Percentiles rank a stretch among this genome's conserved stretches.
These are phyloP conservation scores for Epichloe brachyelytri DNA, from an alignment of 2,329 filamentous ascomycete species.

Conservation along the genomic window DNA sequence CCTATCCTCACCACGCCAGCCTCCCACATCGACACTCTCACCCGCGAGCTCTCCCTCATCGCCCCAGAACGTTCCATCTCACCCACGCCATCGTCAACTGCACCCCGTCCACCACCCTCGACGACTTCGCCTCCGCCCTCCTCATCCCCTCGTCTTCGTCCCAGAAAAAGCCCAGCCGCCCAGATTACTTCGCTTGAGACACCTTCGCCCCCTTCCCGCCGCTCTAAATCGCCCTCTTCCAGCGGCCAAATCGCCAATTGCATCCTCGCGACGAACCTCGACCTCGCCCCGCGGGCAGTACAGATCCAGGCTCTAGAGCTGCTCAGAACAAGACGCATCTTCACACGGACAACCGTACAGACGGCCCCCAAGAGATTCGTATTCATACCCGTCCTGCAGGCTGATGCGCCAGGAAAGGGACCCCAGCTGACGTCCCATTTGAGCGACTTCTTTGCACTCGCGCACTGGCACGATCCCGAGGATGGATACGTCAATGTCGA, in stretches of 20 bases:
- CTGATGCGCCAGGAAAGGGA: slow-evolving; percentile 27
- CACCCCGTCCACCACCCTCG: slow-evolving; percentile 57
- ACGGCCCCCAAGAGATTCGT: slow-evolving; percentile 66
- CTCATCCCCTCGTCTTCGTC: slow-evolving; percentile 27
- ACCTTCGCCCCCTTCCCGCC: slow-evolving; percentile 10
- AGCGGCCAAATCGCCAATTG: slow-evolving; percentile 57
- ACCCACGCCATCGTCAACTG: slow-evolving; percentile 60
- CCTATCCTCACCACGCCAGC: slow-evolving; percentile 70
- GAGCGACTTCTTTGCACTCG: slow-evolving; percentile 80
- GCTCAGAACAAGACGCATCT: slow-evolving; percentile 65
- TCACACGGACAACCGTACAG: slow-evolving; percentile 61
- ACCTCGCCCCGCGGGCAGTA: slow-evolving; percentile 58
- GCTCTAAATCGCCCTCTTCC: slow-evolving; percentile 17
- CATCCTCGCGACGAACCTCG: slow-evolving; percentile 68
- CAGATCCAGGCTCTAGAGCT: slow-evolving; percentile 75
- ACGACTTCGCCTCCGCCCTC: slow-evolving; percentile 66
- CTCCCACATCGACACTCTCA: slow-evolving; percentile 51
- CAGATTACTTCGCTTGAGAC: slow-evolving; percentile 18
- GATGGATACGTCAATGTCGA: slow-evolving; percentile 68
- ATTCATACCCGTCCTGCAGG: slow-evolving; percentile 59
- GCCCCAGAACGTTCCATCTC: slow-evolving; percentile 60
- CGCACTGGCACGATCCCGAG: slow-evolving; percentile 64
- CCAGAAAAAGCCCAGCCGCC: slow-evolving; percentile 12
- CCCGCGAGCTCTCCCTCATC: slow-evolving; percentile 62
- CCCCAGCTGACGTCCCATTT: slow-evolving; percentile 42